A percentile compares a stretch with the other conserved stretches of the same genome.
Evolutionary conservation across 768 basidiomycete genomes (phyloP).

Genomic region (Trametes gibbosa): DNA sequence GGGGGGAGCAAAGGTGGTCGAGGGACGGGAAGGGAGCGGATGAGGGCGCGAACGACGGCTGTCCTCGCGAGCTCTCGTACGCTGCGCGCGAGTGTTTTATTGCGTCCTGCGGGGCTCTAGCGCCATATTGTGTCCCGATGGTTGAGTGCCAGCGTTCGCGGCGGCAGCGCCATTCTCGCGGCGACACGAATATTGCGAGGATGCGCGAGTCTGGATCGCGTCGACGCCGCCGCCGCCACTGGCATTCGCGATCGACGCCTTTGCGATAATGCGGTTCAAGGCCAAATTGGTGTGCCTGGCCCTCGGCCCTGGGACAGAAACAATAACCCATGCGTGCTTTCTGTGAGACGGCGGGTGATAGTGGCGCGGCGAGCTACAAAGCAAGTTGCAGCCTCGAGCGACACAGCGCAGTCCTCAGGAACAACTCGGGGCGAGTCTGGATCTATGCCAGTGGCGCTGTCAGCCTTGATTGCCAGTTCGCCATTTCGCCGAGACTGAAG

Average conservation of each 20-base stretch:
- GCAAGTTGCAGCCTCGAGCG: no score
- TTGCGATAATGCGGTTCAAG: background rate
- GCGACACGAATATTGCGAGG: no score
- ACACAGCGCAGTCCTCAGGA: no score
- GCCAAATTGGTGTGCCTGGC: background rate
- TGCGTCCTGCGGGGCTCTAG: background rate
- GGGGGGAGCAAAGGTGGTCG: background rate
- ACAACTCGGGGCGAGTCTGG: no score
- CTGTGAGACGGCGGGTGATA: no score
- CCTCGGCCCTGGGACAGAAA: background rate
- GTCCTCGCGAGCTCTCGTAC: background rate
- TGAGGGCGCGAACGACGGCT: background rate
- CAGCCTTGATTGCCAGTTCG: no score
- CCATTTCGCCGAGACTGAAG: no score
- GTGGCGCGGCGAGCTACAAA: no score
- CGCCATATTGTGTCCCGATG: background rate
- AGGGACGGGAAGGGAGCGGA: background rate
- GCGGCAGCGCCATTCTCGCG: slow-evolving; percentile 1
- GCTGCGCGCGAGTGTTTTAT: background rate
- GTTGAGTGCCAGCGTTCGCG: background rate
- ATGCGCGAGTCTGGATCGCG: background rate
- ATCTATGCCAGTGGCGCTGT: no score
- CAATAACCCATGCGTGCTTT: no score
- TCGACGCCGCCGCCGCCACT: slow-evolving; percentile 1
- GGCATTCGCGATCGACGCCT: background rate